Base-by-base conservation (phyloP, 305 asterid species). In the Stenogyne calaminthoides region DNA sequence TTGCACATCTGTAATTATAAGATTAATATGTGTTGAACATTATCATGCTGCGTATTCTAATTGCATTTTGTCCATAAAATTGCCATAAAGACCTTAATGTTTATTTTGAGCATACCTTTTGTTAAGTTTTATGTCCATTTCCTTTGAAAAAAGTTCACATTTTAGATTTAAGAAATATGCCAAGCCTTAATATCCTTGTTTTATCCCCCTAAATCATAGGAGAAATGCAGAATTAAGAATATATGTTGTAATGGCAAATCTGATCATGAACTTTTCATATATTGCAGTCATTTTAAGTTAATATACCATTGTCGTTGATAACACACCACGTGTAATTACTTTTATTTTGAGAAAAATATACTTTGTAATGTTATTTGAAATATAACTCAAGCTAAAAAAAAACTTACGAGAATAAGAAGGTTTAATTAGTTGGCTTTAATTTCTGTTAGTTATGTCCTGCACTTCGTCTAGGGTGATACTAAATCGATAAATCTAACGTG, bases 401-500 rank as follows among this genome's bases (percentile, higher is more conserved):
- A 49, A 18, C 62, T 49, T 49, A 47, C 32, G 55, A 5, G 54
- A 74, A 39, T 54, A 8, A 74, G 54, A 65, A 55, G 34, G 66
- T 56, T 64, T 40, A 16, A 9, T 54, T 40, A 22, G 14, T 20
- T 19, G 42, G 52, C 72, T 42, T 25, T 36, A 36, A 27, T 52
- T 58, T 15, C 49, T 70, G 37, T 36, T 18, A 36, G 61, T 22
- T 36, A n/a, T 70, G 71, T 42, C 39, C 40, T 67, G 47, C 7
- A 42, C 22, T 49, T 20, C 36, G 14, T 19, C 20, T 67, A 36
- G 36, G 9, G 57, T 49, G 54, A 16, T 64, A 60, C 60, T 66
- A 60, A 71, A 59, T 74, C 46, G 42, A 69, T 65, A 60, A 71
- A 59, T 74, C 46, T 51, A 72, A n/a, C 29, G 20, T 9, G 52